Base-by-base conservation (phyloP, 768 basidiomycete genomes). In the Leucocoprinus leucothites region DNA sequence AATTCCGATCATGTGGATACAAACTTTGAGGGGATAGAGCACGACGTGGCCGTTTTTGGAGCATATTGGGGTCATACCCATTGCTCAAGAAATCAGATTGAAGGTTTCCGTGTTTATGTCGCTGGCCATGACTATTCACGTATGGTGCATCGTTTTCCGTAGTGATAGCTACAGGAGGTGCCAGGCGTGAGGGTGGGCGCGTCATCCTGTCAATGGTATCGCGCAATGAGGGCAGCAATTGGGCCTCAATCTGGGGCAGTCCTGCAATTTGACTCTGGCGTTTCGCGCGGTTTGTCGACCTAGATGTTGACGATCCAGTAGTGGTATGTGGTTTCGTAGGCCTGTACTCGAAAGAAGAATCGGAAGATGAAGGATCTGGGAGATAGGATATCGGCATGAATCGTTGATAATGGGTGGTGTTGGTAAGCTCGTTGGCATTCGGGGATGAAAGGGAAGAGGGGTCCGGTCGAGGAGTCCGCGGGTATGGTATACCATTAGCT, bases 131-230 rank as follows among this genome's bases (percentile, higher is more conserved):
- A 5, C n/a, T 13, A n/a, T 34, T 2, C 21, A 11, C 18, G n/a
- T 16, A 21, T 9, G 25, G 16, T n/a, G 16, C 25, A n/a, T 18
- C 25, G 11, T 8, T 28, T 18, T 26, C 26, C n/a, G 50, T 26
- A 22, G 25, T 14, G 18, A 38, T 34, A 28, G 38, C 9, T 9
- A 9, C 38, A 5, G 40, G 41, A 43, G 50, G 41, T 42, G 40
- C 25, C 2, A 43, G 16, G 25, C 24, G 24, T 0, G 50, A 28
- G n/a, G 82, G 80, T 13, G 76, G 71, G 49, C 77, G 72, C 2
- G 88, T 90, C 88, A 90, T 91, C 44, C 82, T 79, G 60, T 85
- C 80, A 35, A 91, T 78, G 0, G 88, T 91, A 53, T 89, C 87
- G 40, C 81, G 76, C 34, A 91, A 71, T 16, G 86, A 85, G 8